These are phyloP conservation scores for Stereocaulon alpinum DNA, from an alignment of 495 filamentous ascomycete species.

Conservation along the genomic window DNA sequence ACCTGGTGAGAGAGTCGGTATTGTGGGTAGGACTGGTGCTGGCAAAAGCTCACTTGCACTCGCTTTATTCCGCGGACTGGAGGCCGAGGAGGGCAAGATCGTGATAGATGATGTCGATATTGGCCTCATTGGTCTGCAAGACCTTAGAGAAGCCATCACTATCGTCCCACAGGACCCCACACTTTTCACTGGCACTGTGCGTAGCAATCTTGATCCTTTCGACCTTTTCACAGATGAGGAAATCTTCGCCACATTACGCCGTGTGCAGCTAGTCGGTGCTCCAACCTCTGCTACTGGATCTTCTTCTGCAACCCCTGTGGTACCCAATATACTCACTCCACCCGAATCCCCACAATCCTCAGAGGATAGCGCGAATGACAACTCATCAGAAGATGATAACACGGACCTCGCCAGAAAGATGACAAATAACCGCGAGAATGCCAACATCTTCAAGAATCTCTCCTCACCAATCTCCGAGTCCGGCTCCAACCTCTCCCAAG, in stretches of 20 bases:
- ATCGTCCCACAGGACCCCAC: slow-evolving; percentile 99
- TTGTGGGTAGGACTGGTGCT: slow-evolving; percentile 92
- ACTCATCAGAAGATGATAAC: slow-evolving; percentile 27
- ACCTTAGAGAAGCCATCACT: slow-evolving; percentile 86
- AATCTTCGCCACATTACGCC: slow-evolving; percentile 74
- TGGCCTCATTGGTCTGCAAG: slow-evolving; percentile 74
- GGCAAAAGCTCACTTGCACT: slow-evolving; percentile 95
- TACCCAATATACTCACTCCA: slow-evolving; percentile 25
- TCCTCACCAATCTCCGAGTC: slow-evolving; percentile 80
- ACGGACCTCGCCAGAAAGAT: slow-evolving; percentile 31
- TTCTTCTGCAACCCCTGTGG: slow-evolving; percentile 34
- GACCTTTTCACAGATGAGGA: slow-evolving; percentile 81
- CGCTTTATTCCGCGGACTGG: slow-evolving; percentile 93
- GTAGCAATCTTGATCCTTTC: slow-evolving; percentile 94
- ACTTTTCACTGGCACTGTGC: slow-evolving; percentile 89
- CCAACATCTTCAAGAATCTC: slow-evolving; percentile 89
- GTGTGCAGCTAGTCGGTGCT: slow-evolving; percentile 79
- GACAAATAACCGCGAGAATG: slow-evolving; percentile 51
- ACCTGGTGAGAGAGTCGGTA: slow-evolving; percentile 86
- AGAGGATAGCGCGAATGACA: slow-evolving; percentile 12
- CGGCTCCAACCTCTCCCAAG: slow-evolving; percentile 92
- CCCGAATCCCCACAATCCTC: slow-evolving; percentile 18
- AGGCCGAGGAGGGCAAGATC: slow-evolving; percentile 85
- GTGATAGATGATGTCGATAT: slow-evolving; percentile 86
- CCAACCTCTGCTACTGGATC: slow-evolving; percentile 35